Evolutionary conservation across 208 protist species (phyloP).

Genomic region (Leishmania tarentolae): DNA sequence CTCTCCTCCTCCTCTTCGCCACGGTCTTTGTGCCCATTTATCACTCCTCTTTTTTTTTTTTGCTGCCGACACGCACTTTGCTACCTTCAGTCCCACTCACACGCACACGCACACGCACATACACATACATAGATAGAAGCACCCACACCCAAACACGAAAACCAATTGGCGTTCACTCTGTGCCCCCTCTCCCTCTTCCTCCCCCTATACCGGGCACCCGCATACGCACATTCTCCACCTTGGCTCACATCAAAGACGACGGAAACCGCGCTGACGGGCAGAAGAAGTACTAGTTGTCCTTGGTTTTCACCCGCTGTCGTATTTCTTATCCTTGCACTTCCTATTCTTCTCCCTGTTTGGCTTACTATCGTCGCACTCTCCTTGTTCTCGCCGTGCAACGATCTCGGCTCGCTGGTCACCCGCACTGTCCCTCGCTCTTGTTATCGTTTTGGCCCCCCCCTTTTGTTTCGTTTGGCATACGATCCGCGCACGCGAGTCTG

Average conservation of each 20-base stretch:
- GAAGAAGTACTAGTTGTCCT: neutral
- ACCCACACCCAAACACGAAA: neutral
- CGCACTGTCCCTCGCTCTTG: neutral
- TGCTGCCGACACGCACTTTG: neutral
- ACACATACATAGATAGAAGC: slow-evolving; percentile 1
- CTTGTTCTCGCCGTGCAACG: neutral
- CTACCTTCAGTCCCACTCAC: neutral
- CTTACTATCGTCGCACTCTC: neutral
- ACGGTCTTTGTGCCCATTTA: neutral
- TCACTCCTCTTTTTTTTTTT: too few relatives aligned
- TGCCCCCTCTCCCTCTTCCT: neutral
- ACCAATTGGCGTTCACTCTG: neutral
- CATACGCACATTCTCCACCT: neutral
- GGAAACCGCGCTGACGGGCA: neutral
- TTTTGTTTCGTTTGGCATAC: too few relatives aligned
- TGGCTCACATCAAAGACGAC: neutral
- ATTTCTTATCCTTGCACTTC: neutral
- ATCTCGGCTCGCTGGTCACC: neutral
- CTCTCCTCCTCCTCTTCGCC: neutral
- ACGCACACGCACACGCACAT: neutral
- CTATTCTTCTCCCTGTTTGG: too few relatives aligned
- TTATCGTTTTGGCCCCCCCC: neutral
- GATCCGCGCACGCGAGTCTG: neutral
- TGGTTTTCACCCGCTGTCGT: neutral
- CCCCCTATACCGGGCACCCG: neutral